Conservation (phyloP, 176 grass and related monocot species). For the Paspalum notatum region DNA sequence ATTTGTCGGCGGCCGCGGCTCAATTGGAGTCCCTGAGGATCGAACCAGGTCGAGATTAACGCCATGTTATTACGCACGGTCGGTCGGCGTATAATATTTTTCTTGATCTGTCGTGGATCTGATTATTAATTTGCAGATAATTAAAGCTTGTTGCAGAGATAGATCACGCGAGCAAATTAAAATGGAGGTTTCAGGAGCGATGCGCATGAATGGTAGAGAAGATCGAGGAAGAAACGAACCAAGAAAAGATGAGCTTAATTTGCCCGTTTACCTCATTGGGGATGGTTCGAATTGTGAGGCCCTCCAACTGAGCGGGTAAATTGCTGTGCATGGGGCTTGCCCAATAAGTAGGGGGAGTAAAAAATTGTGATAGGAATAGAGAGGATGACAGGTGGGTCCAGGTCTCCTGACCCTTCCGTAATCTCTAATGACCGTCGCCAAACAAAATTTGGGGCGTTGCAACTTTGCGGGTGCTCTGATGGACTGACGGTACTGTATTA, state of each 20-base stretch:
- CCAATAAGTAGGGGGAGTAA: constrained; percentile 11
- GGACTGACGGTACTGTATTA: too few relatives aligned
- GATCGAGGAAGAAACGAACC: background rate
- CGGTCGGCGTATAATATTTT: background rate
- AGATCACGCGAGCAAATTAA: background rate
- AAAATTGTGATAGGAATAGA: too few relatives aligned
- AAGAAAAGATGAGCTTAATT: constrained; percentile 28
- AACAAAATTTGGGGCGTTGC: too few relatives aligned
- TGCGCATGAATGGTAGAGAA: background rate
- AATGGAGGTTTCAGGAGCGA: background rate
- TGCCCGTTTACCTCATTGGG: constrained; percentile 23
- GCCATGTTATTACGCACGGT: constrained; percentile 1
- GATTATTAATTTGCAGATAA: background rate
- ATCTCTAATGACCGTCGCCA: background rate
- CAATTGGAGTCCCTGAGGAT: constrained; percentile 25
- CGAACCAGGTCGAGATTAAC: background rate
- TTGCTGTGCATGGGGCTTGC: background rate
- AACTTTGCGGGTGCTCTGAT: too few relatives aligned
- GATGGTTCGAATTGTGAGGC: constrained; percentile 9
- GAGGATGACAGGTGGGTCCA: background rate
- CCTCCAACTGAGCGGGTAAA: constrained; percentile 27
- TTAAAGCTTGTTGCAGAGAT: background rate
- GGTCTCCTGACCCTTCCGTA: background rate
- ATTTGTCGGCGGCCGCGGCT: background rate
- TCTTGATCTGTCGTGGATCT: background rate